Conservation (phyloP, 495 filamentous ascomycete genomes). For the Aspergillus hancockii region DNA sequence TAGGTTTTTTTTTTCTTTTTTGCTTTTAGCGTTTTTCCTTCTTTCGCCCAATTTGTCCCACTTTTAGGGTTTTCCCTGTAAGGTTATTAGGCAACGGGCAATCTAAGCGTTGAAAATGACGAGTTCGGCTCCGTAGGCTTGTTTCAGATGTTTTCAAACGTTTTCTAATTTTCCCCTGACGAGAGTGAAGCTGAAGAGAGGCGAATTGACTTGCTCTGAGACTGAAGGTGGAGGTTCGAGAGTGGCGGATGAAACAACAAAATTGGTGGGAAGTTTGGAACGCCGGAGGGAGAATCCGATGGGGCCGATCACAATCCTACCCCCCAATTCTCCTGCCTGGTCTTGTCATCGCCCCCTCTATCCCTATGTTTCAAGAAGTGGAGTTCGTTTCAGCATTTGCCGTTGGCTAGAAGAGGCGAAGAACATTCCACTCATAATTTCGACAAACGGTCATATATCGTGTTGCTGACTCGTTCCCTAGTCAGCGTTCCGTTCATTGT, state of each 20-base stretch:
- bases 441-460: not conserved
- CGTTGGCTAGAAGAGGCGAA: conserved; percentile 31
- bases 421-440: conserved; percentile 20
- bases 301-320: conserved; percentile 8
- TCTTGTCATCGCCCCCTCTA: not conserved
- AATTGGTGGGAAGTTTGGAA: not conserved
- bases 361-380: conserved; percentile 19
- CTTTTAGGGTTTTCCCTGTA: not conserved
- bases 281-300: conserved; percentile 3
- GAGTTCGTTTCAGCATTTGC: conserved; percentile 18
- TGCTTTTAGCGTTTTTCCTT: not conserved
- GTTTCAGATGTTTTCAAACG: not conserved
- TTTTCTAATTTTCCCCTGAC: not conserved
- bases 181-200: not conserved
- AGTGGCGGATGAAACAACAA: conserved; percentile 27
- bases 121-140: not conserved
- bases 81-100: not conserved
- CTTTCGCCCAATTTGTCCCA: not conserved
- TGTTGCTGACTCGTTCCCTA: too few relatives aligned
- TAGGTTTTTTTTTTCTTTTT: conserved; percentile 3
- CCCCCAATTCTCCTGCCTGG: not conserved
- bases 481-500: not conserved
- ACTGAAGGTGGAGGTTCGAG: conserved; percentile 6
- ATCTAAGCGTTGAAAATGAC: not conserved
- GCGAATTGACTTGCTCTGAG: conserved; percentile 8